Conservation (phyloP, 1,284 basidiomycete genomes). For the Cutaneotrichosporon sp. region DNA sequence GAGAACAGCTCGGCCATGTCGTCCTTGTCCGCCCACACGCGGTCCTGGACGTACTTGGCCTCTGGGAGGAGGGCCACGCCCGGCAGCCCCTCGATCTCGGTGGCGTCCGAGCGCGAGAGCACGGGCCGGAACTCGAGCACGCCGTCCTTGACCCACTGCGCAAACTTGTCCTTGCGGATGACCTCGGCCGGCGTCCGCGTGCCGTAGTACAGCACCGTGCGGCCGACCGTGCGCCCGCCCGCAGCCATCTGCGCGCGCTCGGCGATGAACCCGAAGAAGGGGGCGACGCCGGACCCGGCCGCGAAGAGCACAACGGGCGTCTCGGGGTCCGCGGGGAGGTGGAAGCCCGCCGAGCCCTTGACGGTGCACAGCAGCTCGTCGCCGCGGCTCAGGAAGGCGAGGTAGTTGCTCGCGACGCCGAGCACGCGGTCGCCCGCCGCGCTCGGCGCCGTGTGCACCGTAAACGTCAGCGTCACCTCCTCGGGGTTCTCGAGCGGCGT, state of each 20-base stretch:
- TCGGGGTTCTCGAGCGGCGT: conserved; percentile 58
- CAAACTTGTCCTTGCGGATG: conserved; percentile 58
- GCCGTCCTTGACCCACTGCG: conserved; percentile 56
- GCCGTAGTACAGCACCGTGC: conserved; percentile 59
- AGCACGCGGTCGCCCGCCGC: conserved; percentile 52
- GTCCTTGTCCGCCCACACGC: conserved; percentile 57
- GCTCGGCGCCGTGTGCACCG: conserved; percentile 55
- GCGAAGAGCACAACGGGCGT: conserved; percentile 59
- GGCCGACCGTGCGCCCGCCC: conserved; percentile 57
- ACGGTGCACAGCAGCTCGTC: conserved; percentile 58
- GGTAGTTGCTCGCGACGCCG: conserved; percentile 60
- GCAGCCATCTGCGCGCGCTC: conserved; percentile 60
- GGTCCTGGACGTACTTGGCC: conserved; percentile 46
- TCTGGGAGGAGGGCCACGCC: conserved; percentile 1
- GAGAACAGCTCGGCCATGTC: conserved; percentile 52
- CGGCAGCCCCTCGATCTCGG: neutral
- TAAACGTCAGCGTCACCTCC: conserved; percentile 58
- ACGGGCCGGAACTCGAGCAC: conserved; percentile 60
- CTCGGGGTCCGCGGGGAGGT: conserved; percentile 57
- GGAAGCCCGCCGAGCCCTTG: conserved; percentile 57
- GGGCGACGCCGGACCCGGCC: conserved; percentile 60
- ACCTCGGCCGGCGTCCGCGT: conserved; percentile 56
- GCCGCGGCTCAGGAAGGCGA: conserved; percentile 56
- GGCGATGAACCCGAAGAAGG: conserved; percentile 62
- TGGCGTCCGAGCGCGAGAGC: conserved; percentile 52